A percentile compares a stretch with the other conserved stretches of the same genome.
phyloP scores from a whole-genome alignment of 345 rosid species.

The Moricandia moricandioides region DNA sequence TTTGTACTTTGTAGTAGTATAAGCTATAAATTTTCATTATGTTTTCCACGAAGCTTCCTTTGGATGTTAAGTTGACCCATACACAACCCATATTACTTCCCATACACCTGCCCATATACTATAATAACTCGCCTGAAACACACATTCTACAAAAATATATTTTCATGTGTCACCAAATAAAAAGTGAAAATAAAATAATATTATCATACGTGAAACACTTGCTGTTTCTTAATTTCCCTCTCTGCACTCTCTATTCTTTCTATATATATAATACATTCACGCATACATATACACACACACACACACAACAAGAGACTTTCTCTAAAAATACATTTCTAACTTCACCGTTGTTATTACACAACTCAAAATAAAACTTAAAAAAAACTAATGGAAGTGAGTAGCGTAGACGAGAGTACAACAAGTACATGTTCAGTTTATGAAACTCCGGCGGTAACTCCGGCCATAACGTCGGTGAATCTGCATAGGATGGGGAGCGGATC shows the following conservation, averaged over 20 bases:
- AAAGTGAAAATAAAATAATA: constrained; percentile 31
- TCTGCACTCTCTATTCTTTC: background rate
- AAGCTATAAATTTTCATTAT: background rate
- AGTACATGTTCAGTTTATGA: constrained; percentile 40
- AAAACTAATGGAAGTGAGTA: constrained; percentile 49
- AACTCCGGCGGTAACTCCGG: constrained; percentile 25
- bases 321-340: constrained; percentile 19
- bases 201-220: constrained; percentile 27
- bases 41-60: constrained; percentile 24
- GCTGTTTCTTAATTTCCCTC: constrained; percentile 34
- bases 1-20: background rate
- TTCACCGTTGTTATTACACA: constrained; percentile 5
- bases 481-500: constrained; percentile 63
- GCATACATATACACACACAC: background rate
- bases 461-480: constrained; percentile 29
- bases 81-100: constrained; percentile 33
- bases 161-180: constrained; percentile 9
- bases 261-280: constrained; percentile 17
- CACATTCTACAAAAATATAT: constrained; percentile 10
- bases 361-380: background rate
- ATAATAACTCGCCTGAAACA: constrained; percentile 33
- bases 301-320: background rate
- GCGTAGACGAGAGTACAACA: constrained; percentile 58
- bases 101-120: constrained; percentile 41
- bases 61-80: constrained; percentile 29